These are phyloP conservation scores for Aspergillus persii DNA, from an alignment of 2,329 filamentous ascomycete genomes.

Conservation along the genomic window DNA sequence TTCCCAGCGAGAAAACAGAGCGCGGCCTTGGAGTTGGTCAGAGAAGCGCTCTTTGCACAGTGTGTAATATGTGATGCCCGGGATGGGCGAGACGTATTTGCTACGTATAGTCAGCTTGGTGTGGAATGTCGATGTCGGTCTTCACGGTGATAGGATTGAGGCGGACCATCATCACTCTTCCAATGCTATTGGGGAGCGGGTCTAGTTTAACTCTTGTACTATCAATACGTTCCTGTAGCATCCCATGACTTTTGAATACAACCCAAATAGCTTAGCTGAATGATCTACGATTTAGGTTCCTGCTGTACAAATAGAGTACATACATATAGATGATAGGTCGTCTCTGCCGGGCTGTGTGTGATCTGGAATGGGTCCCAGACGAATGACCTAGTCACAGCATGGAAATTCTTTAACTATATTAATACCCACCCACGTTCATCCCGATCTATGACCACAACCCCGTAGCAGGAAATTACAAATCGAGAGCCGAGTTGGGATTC, in stretches of 20 bases:
- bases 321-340: not conserved
- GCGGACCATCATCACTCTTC: not conserved
- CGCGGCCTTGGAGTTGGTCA: too few relatives aligned
- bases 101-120: not conserved
- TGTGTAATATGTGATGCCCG: not conserved
- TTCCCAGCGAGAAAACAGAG: too few relatives aligned
- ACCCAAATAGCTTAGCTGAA: not conserved
- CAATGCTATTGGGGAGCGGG: not conserved
- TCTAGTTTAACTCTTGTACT: not conserved
- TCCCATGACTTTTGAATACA: not conserved
- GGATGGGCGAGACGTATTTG: not conserved
- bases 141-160: not conserved
- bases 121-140: not conserved
- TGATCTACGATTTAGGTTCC: not conserved
- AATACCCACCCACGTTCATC: not conserved
- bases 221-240: not conserved
- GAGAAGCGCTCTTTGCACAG: not conserved
- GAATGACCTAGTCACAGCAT: not conserved
- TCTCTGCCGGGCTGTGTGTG: not conserved
- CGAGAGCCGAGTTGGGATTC: not conserved
- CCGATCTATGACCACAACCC: not conserved
- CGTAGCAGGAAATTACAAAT: not conserved
- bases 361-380: not conserved
- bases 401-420: not conserved
- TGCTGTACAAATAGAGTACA: too few relatives aligned